phyloP scores from a whole-genome alignment of 192 early-diverging fungal genomes.

The Coemansia furcata region DNA sequence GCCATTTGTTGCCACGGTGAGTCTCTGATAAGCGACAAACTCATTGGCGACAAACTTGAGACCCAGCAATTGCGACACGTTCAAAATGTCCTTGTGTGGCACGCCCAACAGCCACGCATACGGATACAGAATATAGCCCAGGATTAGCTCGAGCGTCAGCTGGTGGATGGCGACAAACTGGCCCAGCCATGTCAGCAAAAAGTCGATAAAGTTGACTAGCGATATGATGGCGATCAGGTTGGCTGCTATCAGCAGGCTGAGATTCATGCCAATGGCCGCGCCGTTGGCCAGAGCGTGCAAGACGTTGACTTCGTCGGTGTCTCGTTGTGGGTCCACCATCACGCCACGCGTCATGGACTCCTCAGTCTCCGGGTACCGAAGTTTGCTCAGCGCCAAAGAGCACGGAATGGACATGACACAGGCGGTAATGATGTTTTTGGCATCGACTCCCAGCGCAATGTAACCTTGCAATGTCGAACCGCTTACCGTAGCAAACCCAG shows the following conservation, averaged over 20 bases:
- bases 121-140: constrained; percentile 79
- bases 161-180: constrained; percentile 60
- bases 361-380: constrained; percentile 82
- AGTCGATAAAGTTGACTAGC: constrained; percentile 66
- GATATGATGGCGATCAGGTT: constrained; percentile 75
- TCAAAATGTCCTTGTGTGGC: constrained; percentile 45
- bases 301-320: constrained; percentile 67
- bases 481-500: constrained; percentile 89
- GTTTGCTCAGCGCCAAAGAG: constrained; percentile 79
- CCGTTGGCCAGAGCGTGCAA: constrained; percentile 83
- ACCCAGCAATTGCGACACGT: constrained; percentile 65
- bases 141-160: constrained; percentile 66
- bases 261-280: constrained; percentile 74
- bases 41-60: constrained; percentile 84
- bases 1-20: constrained; percentile 17
- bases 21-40: constrained; percentile 74
- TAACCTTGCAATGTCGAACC: constrained; percentile 79
- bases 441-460: constrained; percentile 64
- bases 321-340: constrained; percentile 56
- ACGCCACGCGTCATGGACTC: constrained; percentile 74
- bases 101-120: constrained; percentile 71
- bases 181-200: constrained; percentile 67
- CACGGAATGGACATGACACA: constrained; percentile 92
- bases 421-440: constrained; percentile 70
- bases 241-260: constrained; percentile 71